A percentile compares a stretch with the other conserved stretches of the same genome.
These are phyloP conservation scores for Coniella vitis DNA, from an alignment of 2,329 filamentous ascomycete genomes.

Conservation along the genomic window DNA sequence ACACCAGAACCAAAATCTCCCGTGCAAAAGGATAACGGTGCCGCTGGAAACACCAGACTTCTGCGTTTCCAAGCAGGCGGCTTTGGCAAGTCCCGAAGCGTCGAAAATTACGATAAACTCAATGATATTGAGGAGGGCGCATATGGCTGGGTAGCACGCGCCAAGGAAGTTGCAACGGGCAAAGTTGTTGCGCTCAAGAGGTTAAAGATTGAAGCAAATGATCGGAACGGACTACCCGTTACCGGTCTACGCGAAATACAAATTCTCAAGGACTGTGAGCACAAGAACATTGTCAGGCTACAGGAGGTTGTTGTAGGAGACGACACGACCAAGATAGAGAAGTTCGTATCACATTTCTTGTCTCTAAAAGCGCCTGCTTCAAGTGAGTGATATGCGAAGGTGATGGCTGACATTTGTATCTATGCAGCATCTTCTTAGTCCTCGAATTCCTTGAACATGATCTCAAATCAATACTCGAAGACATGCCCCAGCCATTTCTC, in stretches of 20 bases:
- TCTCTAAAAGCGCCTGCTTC: background rate
- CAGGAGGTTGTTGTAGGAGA: constrained; percentile 79
- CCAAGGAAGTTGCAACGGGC: constrained; percentile 64
- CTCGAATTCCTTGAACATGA: constrained; percentile 98
- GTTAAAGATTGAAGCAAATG: constrained; percentile 77
- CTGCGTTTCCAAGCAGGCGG: constrained; percentile 62
- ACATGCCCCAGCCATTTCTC: constrained; percentile 90
- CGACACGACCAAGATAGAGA: constrained; percentile 45
- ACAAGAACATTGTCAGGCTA: constrained; percentile 76
- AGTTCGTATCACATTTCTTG: constrained; percentile 29
- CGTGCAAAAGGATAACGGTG: constrained; percentile 17
- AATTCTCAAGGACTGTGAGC: constrained; percentile 72
- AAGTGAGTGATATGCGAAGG: constrained; percentile 9
- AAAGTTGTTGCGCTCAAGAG: constrained; percentile 88
- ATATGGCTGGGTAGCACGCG: constrained; percentile 89
- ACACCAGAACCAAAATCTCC: constrained; percentile 36
- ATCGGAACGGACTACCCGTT: constrained; percentile 73
- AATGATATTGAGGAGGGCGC: constrained; percentile 98
- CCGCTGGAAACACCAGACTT: constrained; percentile 39
- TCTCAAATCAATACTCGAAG: constrained; percentile 83
- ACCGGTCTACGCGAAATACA: constrained; percentile 92
- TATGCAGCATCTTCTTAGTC: constrained; percentile 74
- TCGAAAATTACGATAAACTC: constrained; percentile 83
- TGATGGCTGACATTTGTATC: constrained; percentile 22
- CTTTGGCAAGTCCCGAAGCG: constrained; percentile 68